Conservation (phyloP, 345 rosid genomes). For the Balakata baccata region DNA sequence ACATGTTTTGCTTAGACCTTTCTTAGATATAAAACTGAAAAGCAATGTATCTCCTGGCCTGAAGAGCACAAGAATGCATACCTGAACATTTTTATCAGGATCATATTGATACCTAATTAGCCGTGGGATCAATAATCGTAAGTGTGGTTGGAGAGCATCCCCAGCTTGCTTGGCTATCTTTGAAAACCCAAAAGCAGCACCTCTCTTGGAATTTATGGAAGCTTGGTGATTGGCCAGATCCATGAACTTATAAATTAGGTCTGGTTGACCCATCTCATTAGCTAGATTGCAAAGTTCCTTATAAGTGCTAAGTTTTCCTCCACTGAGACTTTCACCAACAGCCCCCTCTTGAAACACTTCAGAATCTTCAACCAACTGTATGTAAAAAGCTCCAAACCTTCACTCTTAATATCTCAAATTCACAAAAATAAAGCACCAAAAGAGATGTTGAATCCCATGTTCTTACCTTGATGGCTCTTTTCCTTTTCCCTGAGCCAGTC, state of each 20-base stretch:
- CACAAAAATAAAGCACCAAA: constrained; percentile 12
- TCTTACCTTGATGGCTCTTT: constrained; percentile 87
- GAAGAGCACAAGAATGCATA: constrained; percentile 25
- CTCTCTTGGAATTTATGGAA: constrained; percentile 81
- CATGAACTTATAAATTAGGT: constrained; percentile 92
- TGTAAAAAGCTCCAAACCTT: constrained; percentile 19
- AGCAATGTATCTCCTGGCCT: not conserved
- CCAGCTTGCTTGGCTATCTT: constrained; percentile 98
- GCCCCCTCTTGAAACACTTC: constrained; percentile 94
- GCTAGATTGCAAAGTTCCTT: constrained; percentile 95
- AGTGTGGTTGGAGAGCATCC: constrained; percentile 91
- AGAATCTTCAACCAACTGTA: constrained; percentile 78
- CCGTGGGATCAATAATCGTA: constrained; percentile 74
- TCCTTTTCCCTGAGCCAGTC: constrained; percentile 94
- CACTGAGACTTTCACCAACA: constrained; percentile 76
- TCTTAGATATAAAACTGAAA: not conserved
- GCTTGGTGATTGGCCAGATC: constrained; percentile 95
- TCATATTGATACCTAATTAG: constrained; percentile 91
- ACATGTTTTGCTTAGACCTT: not conserved
- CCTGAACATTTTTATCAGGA: constrained; percentile 98
- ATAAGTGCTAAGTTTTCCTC: constrained; percentile 90
- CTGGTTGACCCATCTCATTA: constrained; percentile 99
- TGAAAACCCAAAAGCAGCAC: constrained; percentile 98
- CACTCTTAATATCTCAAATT: constrained; percentile 13
- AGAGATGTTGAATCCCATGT: constrained; percentile 13